Base-by-base conservation (phyloP, 1,139 yeast species). In the Suhomyces chickasaworum region DNA sequence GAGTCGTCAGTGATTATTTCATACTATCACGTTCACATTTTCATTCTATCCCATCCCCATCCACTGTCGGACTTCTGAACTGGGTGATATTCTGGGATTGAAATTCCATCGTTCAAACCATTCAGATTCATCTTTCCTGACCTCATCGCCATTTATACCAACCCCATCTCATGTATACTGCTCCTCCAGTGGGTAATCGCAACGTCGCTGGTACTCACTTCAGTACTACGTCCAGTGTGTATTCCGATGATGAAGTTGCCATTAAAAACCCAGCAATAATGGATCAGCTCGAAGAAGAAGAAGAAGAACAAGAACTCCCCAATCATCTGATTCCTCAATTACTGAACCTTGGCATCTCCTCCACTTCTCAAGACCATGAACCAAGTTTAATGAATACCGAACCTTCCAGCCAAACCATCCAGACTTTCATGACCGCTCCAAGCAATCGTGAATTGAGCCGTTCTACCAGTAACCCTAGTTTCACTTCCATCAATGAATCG, bases 141-240 rank as follows among this genome's bases (percentile, higher is more conserved):
- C 13, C 13, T 25, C 13, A 25, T 25, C 29, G n/a, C 29, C 29
- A 25, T 25, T 10, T n/a, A 7, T 4, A 3, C 32, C 12, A 13
- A 17, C 15, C 20, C n/a, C n/a, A 22, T 16, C 2, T 32, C 27
- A 46, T 46, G 49, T 46, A 36, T 21, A 37, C 41, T 18, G 49
- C 43, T 36, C 49, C 49, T 4, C 38, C 38, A 15, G 37, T 27
- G 9, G 30, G 32, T 30, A 39, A 36, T 21, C 21, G 34, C 13
- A 46, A 42, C 21, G 41, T 20, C 12, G 41, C 45, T 32, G 40
- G 45, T 9, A 44, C 45, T 33, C 64, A 68, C 52, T 52, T 55
- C 44, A 68, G 73, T 47, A 55, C 67, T 5, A 55, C 73, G 5
- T 68, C 73, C n/a, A 66, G 72, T 44, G 67, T 67, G 6, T 69